Percentiles rank a stretch among this genome's conserved stretches.
These are phyloP conservation scores for Ophiostoma himal-ulmi DNA, from an alignment of 2,329 filamentous ascomycete genomes.

Conservation along the genomic window DNA sequence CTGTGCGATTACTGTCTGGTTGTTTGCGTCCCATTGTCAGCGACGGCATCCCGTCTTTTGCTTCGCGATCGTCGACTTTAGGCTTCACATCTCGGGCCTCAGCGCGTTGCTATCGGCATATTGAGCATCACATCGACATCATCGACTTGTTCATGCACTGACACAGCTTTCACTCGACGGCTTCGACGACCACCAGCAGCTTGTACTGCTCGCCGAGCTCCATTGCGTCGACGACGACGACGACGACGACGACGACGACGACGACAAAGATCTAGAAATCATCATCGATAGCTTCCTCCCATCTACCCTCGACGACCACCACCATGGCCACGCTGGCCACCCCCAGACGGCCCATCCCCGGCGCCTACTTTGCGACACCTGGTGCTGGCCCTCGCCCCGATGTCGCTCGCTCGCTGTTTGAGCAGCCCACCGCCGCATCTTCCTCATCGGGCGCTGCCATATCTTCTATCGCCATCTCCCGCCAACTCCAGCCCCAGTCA, in stretches of 20 bases:
- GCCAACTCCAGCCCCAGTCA: conserved; percentile 12
- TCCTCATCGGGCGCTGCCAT: background rate
- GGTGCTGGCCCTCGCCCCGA: conserved; percentile 48
- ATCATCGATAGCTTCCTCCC: no score
- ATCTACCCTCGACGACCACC: background rate
- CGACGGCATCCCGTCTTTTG: conserved; percentile 13
- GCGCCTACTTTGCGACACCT: conserved; percentile 71
- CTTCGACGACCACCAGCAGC: background rate
- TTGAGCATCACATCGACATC: background rate
- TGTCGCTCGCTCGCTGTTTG: conserved; percentile 47
- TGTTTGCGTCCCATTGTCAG: background rate
- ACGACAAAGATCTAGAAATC: no score
- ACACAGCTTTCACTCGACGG: background rate
- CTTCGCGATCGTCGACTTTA: conserved; percentile 5
- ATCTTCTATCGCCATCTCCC: background rate
- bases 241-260: background rate
- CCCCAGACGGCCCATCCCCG: conserved; percentile 66
- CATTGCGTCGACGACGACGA: conserved; percentile 3
- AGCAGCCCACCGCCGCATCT: conserved; percentile 27
- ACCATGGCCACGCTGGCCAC: conserved; percentile 42
- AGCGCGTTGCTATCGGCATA: background rate
- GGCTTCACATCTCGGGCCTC: conserved; percentile 1
- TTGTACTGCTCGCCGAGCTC: conserved; percentile 2
- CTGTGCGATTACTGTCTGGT: background rate
- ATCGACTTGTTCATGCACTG: background rate